Evolutionary conservation across 352 stramenopile species (phyloP).

Genomic region (Phytophthora sp.): DNA sequence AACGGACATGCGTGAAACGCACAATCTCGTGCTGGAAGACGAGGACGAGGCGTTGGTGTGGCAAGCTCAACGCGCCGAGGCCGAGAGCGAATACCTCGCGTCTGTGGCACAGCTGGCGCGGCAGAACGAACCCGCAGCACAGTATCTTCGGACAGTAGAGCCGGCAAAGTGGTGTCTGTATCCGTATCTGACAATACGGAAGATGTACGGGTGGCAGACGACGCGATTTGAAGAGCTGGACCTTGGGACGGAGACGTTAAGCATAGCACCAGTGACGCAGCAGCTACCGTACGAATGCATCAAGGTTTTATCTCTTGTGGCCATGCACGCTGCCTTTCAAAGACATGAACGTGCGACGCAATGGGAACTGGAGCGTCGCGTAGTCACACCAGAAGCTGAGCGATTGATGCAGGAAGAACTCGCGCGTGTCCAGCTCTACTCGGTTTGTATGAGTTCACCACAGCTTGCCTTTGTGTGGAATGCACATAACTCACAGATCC

Average conservation of each 20-base stretch:
- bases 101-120: conserved; percentile 36
- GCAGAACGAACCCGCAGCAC: conserved; percentile 42
- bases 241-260: conserved; percentile 26
- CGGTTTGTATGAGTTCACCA: conserved; percentile 51
- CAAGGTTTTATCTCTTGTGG: conserved; percentile 40
- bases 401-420: conserved; percentile 56
- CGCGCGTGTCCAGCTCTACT: conserved; percentile 41
- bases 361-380: conserved; percentile 49
- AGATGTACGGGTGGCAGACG: conserved; percentile 62
- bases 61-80: conserved; percentile 48
- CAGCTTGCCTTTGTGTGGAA: conserved; percentile 62
- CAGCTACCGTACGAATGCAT: conserved; percentile 52
- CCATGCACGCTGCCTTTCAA: conserved; percentile 45
- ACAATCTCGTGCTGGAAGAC: conserved; percentile 20
- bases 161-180: conserved; percentile 53
- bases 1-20: conserved; percentile 33
- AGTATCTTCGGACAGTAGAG: conserved; percentile 43
- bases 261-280: conserved; percentile 15
- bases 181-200: conserved; percentile 43
- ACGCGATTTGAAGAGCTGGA: conserved; percentile 39
- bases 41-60: conserved; percentile 46
- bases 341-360: conserved; percentile 45
- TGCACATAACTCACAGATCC: conserved; percentile 42
- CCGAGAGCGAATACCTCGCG: conserved; percentile 45
- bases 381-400: conserved; percentile 53